A percentile compares a stretch with the other conserved stretches of the same genome.
phyloP scores from a whole-genome alignment of 179 eudicot species.

The Beta corolliflora region DNA sequence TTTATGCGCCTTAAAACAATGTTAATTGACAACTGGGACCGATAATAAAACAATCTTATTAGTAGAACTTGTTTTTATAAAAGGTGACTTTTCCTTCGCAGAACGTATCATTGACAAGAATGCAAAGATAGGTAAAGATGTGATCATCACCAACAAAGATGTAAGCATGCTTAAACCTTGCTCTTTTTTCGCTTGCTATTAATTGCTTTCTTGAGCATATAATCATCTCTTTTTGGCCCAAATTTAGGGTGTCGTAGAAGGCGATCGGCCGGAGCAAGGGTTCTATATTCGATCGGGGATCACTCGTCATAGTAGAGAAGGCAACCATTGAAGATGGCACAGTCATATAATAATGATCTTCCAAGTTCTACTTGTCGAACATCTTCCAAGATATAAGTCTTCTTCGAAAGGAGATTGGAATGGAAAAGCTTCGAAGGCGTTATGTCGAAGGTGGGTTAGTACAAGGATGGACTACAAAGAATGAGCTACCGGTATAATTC shows the following conservation, averaged over 20 bases:
- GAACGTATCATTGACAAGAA: conserved; percentile 97
- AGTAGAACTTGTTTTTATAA: neutral
- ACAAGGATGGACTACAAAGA: neutral
- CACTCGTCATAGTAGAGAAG: conserved; percentile 74
- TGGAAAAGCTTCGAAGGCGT: neutral
- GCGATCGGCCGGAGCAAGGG: conserved; percentile 79
- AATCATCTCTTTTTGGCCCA: neutral
- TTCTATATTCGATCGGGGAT: conserved; percentile 90
- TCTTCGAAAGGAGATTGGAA: conserved; percentile 4
- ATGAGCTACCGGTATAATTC: conserved; percentile 13
- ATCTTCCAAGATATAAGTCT: conserved; percentile 3
- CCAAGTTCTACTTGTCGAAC: neutral
- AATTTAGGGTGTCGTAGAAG: conserved; percentile 73
- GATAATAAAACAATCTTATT: neutral
- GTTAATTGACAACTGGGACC: too few relatives aligned
- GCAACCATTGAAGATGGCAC: conserved; percentile 87
- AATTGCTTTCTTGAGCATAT: neutral
- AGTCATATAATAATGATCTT: conserved; percentile 42
- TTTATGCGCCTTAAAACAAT: too few relatives aligned
- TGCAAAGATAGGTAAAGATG: conserved; percentile 85
- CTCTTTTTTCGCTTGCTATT: neutral
- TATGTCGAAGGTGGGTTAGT: conserved; percentile 1
- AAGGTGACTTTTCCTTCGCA: conserved; percentile 22
- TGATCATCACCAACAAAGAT: conserved; percentile 78
- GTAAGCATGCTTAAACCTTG: conserved; percentile 44